Evolutionary conservation across 164 flowering plant species (phyloP), one percentile per base, ranked within the genome.

Genomic region (Vitis amurensis): DNA sequence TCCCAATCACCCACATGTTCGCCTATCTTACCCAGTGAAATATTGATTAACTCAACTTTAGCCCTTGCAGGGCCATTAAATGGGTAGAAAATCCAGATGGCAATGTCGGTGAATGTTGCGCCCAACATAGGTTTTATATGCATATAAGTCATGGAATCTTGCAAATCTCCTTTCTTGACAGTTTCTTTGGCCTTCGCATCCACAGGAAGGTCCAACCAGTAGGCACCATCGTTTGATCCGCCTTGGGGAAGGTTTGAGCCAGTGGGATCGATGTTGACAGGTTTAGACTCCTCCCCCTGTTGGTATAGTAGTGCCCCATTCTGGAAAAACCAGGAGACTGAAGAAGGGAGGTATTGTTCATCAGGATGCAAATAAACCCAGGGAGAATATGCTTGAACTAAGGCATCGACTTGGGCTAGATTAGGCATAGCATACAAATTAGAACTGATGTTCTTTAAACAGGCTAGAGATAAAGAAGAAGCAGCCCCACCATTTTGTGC

Each of bases 181-280:
- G 64, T 78, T 23, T 88, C 92, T 63, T 73, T 83, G 2, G 68
- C 81, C 0, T 12, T 67, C 3, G 66, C 68, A 44, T 88, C 87
- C 0, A 29, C 50, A 0, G 99, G 97, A 11, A 94, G 89, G 71
- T 92, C 99, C 50, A 94, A 62, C 98, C 99, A 94, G 47, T 88
- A 92, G 11, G 74, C 48, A 0, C 82, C 97, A 68, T 92, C 98
- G 49, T 89, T 81, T 0, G 88, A 68, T 23, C 94, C 97, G 44
- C 84, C 95, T 70, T 81, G 90, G 12, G 98, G 97, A 66, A 94
- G 95, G 74, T 89, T 92, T 1, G 88, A 75, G 16, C 98, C 97
- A 0, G 66, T 70, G 2, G 93, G 65, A 11, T 87, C 84, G 16
- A 94, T 77, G 3, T 66, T 55, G 29, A 63, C 61, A 0, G 96